phyloP scores from a whole-genome alignment of 306 rosid species.

The Chamaecrista fasciculata region DNA sequence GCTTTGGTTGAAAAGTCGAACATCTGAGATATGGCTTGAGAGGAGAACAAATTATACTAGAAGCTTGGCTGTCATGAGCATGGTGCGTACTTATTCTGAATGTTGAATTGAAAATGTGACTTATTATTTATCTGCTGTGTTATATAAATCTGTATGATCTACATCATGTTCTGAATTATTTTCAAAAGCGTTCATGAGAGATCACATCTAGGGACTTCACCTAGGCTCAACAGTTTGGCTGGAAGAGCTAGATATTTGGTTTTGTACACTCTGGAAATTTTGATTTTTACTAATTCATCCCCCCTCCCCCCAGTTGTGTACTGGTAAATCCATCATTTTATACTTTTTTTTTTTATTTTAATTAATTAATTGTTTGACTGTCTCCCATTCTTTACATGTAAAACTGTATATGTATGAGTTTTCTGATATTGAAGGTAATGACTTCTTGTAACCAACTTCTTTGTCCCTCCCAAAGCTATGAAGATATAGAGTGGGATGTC shows the following conservation, averaged over 20 bases:
- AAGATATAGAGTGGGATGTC: slow-evolving; percentile 12
- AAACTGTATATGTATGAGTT: slow-evolving; percentile 9
- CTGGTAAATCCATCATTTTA: no score
- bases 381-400: neutral
- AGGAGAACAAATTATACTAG: slow-evolving; percentile 97
- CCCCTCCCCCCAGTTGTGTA: neutral
- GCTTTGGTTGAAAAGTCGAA: slow-evolving; percentile 98
- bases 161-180: slow-evolving; percentile 2
- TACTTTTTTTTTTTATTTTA: neutral
- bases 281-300: neutral
- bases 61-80: slow-evolving; percentile 99
- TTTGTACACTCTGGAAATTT: slow-evolving; percentile 3
- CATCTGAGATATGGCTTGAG: slow-evolving; percentile 97
- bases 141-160: neutral
- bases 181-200: slow-evolving; percentile 9
- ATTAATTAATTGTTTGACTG: neutral
- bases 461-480: neutral
- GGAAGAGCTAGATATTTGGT: neutral
- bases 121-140: slow-evolving; percentile 5
- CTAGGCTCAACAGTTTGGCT: neutral
- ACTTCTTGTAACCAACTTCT: neutral
- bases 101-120: neutral
- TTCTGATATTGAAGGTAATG: slow-evolving; percentile 10
- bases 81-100: slow-evolving; percentile 54
- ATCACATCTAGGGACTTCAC: neutral